Evolutionary conservation across 2,329 filamentous ascomycete species (phyloP).

Genomic region (Sarocladium kiliense): DNA sequence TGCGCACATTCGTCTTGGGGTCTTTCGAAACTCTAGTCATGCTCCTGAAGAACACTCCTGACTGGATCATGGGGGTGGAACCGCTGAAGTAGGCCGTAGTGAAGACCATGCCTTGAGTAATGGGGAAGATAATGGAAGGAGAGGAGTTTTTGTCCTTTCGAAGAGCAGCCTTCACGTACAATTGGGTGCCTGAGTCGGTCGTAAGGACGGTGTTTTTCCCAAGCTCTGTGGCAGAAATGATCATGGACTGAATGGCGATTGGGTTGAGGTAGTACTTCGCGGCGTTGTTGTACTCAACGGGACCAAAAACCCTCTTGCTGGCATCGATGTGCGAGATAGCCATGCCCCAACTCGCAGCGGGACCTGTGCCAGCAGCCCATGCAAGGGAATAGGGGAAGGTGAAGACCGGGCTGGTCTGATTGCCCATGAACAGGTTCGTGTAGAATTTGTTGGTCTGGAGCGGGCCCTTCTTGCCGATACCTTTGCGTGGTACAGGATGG

Average conservation of each 20-base stretch:
- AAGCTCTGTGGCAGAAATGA: constrained; percentile 75
- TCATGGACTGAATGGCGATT: constrained; percentile 72
- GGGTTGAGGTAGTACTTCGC: constrained; percentile 75
- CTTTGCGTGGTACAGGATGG: constrained; percentile 53
- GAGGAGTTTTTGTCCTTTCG: constrained; percentile 42
- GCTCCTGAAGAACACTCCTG: constrained; percentile 66
- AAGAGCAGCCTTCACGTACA: constrained; percentile 63
- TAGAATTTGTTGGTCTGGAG: constrained; percentile 78
- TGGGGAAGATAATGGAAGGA: constrained; percentile 66
- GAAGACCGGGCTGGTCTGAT: constrained; percentile 64
- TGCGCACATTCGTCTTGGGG: constrained; percentile 61
- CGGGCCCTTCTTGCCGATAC: constrained; percentile 42
- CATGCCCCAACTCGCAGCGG: constrained; percentile 69
- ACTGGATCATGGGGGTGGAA: constrained; percentile 67
- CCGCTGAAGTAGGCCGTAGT: constrained; percentile 75
- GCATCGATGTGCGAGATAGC: constrained; percentile 69
- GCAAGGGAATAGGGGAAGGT: constrained; percentile 71
- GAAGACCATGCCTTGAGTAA: constrained; percentile 87
- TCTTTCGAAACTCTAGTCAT: constrained; percentile 52
- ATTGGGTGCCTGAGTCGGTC: constrained; percentile 48
- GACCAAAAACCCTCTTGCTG: constrained; percentile 62
- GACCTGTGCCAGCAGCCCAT: constrained; percentile 61
- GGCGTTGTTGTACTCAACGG: constrained; percentile 49
- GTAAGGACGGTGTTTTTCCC: constrained; percentile 52
- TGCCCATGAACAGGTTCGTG: constrained; percentile 72